These are phyloP conservation scores for Sherardia arvensis DNA, from an alignment of 257 asterid species.

Conservation along the genomic window DNA sequence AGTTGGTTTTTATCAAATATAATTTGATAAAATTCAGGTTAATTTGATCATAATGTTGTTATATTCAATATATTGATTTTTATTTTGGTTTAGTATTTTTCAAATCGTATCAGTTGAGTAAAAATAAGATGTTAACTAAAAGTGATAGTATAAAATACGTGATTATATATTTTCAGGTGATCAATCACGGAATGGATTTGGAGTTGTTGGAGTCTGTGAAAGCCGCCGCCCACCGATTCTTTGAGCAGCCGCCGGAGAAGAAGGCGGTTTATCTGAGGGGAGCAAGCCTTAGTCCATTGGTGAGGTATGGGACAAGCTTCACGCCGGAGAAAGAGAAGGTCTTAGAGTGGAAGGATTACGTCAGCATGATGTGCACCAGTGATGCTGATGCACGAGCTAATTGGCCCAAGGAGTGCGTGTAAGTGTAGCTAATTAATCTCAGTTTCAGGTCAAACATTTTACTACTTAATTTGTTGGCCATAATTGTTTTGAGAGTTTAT, in stretches of 20 bases:
- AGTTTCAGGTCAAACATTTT: background rate
- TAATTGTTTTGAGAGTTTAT: too few relatives aligned
- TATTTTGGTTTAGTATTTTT: too few relatives aligned
- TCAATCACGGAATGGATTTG: constrained; percentile 19
- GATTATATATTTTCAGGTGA: background rate
- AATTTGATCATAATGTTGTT: too few relatives aligned
- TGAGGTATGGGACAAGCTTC: constrained; percentile 27
- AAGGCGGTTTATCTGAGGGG: constrained; percentile 23
- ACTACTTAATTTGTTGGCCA: too few relatives aligned
- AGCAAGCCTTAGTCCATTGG: constrained; percentile 19
- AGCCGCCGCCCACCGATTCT: constrained; percentile 16
- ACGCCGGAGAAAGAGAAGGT: constrained; percentile 24
- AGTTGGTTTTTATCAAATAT: too few relatives aligned
- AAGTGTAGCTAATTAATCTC: constrained; percentile 2
- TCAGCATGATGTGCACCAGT: constrained; percentile 23
- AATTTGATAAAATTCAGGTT: too few relatives aligned
- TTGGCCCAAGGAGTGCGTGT: constrained; percentile 18
- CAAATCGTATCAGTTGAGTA: too few relatives aligned
- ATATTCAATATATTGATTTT: too few relatives aligned
- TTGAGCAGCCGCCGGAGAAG: constrained; percentile 17
- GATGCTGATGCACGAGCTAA: background rate
- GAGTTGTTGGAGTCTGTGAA: constrained; percentile 16
- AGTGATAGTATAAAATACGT: too few relatives aligned
- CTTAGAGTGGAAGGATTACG: constrained; percentile 30
- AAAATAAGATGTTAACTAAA: too few relatives aligned